Conservation (phyloP, 2,329 filamentous ascomycete genomes). For the Fusarium anthophilum region DNA sequence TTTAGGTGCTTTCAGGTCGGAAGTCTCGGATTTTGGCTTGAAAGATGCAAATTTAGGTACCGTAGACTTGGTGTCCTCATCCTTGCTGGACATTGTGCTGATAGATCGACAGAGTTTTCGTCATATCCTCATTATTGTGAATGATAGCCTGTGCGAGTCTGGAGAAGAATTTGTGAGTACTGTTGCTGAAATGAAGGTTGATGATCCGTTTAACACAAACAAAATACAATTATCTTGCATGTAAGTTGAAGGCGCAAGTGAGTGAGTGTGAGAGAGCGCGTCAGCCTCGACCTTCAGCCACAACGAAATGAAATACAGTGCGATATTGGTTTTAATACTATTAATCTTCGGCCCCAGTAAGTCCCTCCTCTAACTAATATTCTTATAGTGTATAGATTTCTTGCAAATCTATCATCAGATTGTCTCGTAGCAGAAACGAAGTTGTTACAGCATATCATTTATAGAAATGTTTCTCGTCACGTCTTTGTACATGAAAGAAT, state of each 20-base stretch:
- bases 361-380: not conserved
- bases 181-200: not conserved
- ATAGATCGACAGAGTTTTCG: not conserved
- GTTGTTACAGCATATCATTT: not conserved
- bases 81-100: slow-evolving; percentile 42
- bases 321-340: fast-evolving
- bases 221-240: not conserved
- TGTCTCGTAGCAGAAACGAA: too few species aligned
- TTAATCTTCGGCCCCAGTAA: not conserved
- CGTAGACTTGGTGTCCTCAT: slow-evolving; percentile 34
- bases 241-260: slow-evolving; percentile 8
- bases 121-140: slow-evolving; percentile 14
- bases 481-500: too few species aligned
- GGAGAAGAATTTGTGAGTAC: not conserved
- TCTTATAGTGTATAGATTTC: too few species aligned
- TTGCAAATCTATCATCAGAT: too few species aligned
- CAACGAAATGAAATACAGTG: slow-evolving; percentile 5
- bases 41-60: slow-evolving; percentile 81
- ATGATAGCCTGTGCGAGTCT: not conserved
- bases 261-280: not conserved
- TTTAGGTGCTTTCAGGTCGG: slow-evolving; percentile 60
- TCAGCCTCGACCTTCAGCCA: slow-evolving; percentile 20
- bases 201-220: not conserved
- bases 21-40: slow-evolving; percentile 51
- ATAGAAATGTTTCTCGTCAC: not conserved